A percentile compares a stretch with the other conserved stretches of the same genome.
These are phyloP conservation scores for Chloranthus sessilifolius DNA, from an alignment of 164 flowering plant genomes.

Conservation along the genomic window DNA sequence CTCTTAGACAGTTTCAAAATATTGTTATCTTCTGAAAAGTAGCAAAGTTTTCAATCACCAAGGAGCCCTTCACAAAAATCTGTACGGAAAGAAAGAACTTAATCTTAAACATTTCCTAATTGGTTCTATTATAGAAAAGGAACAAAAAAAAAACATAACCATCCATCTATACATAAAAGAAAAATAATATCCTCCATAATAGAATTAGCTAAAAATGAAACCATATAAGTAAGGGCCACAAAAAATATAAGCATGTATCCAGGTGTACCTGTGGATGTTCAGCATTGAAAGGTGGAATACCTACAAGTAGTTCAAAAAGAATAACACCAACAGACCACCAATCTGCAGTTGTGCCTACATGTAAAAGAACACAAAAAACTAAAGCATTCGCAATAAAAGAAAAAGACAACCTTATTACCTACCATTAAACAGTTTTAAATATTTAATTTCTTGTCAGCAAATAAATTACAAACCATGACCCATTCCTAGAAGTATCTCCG, in stretches of 20 bases:
- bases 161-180: too few species aligned
- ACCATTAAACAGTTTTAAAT: background rate
- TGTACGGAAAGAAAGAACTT: too few species aligned
- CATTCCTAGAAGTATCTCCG: slow-evolving; percentile 98
- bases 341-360: slow-evolving; percentile 91
- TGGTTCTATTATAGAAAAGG: too few species aligned
- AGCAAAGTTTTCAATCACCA: too few species aligned
- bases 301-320: slow-evolving; percentile 94
- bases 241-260: slow-evolving; percentile 6
- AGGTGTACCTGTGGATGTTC: slow-evolving; percentile 75
- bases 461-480: slow-evolving; percentile 70
- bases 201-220: background rate
- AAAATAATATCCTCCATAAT: background rate
- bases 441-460: slow-evolving; percentile 3
- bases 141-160: too few species aligned
- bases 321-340: slow-evolving; percentile 99
- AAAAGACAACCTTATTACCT: background rate
- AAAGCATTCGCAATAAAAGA: background rate
- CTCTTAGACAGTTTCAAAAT: too few species aligned
- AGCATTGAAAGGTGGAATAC: slow-evolving; percentile 97
- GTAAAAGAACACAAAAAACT: slow-evolving; percentile 6
- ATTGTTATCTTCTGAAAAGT: too few species aligned
- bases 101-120: too few species aligned
- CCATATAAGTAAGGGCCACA: background rate
- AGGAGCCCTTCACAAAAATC: too few species aligned